These are phyloP conservation scores for Oxyria digyna DNA, from an alignment of 148 eudicot genomes.

Conservation along the genomic window DNA sequence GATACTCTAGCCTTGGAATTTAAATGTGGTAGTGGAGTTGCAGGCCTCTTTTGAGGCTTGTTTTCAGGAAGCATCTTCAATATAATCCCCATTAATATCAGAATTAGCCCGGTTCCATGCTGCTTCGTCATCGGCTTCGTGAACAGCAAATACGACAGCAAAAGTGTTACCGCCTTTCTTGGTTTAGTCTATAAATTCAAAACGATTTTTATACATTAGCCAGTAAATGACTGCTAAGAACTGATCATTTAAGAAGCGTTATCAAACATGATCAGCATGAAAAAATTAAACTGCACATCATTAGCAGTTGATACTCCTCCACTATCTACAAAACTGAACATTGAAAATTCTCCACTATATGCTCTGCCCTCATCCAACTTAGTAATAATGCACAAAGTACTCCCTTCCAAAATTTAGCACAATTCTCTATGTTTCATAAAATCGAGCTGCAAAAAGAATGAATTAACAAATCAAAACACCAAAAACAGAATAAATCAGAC, in stretches of 20 bases:
- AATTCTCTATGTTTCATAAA: background rate
- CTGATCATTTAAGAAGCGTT: background rate
- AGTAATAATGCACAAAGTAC: background rate
- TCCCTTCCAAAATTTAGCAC: background rate
- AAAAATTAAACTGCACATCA: background rate
- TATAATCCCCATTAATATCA: slow-evolving; percentile 7
- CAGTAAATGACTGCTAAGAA: background rate
- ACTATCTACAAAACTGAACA: background rate
- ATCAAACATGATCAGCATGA: background rate
- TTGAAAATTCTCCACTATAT: background rate
- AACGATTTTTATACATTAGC: background rate
- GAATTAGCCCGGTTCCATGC: slow-evolving; percentile 54
- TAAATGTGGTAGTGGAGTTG: background rate
- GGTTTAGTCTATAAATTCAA: slow-evolving; percentile 48
- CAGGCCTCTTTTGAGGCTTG: background rate
- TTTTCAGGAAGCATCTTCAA: slow-evolving; percentile 4
- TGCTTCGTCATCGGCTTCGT: slow-evolving; percentile 83
- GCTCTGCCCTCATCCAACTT: background rate
- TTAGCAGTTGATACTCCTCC: background rate
- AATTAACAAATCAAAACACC: background rate
- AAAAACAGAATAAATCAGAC: background rate
- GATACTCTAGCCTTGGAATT: background rate
- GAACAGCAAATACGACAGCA: slow-evolving; percentile 79
- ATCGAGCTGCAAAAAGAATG: background rate
- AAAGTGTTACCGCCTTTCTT: slow-evolving; percentile 75